Base-by-base conservation (phyloP, 345 rosid species). In the Lepidium didymum region DNA sequence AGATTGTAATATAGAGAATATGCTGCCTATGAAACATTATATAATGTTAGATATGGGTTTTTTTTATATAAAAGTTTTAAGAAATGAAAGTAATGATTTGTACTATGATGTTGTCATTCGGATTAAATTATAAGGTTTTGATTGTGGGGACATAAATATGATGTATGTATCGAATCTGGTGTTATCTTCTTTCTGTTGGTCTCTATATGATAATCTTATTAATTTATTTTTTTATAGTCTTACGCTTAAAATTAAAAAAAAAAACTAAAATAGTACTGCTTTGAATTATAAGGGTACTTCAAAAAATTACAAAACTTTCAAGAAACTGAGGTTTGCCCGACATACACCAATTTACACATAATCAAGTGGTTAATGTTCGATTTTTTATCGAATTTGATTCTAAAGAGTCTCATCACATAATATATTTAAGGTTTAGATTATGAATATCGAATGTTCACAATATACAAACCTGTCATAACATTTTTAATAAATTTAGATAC, bases 91-190 rank as follows among this genome's bases (percentile, higher is more conserved):
- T 34, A 52, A 60, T 15, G 54, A 53, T 45, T 6, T 61, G 78
- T 74, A 67, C 73, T 67, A 60, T 67, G 68, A 67, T 67, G 57
- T 60, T 73, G 55, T 43, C 72, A 40, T 64, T 64, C 56, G 50
- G 37, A 56, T 19, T 42, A 33, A 43, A 11, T 27, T 4, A 43
- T 10, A 52, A 52, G 51, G 49, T 31, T 38, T 50, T 42, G 68
- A 50, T 51, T 67, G 77, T 73, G 77, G 77, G 77, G 77, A 67
- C 68, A 67, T 43, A 14, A 29, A 8, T 58, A 55, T 58, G 66
- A 73, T n/a, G 61, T 33, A 49, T 54, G 37, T 29, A 19, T 65
- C 41, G 66, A 65, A 65, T 65, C 60, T 56, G 71, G 38, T 73
- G 63, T 64, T 40, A 64, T 65, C 61, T 41, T 57, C 45, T 27